Percentiles rank a stretch among this genome's conserved stretches.
Evolutionary conservation across 495 filamentous ascomycete species (phyloP).

Genomic region (Neurospora sp.): DNA sequence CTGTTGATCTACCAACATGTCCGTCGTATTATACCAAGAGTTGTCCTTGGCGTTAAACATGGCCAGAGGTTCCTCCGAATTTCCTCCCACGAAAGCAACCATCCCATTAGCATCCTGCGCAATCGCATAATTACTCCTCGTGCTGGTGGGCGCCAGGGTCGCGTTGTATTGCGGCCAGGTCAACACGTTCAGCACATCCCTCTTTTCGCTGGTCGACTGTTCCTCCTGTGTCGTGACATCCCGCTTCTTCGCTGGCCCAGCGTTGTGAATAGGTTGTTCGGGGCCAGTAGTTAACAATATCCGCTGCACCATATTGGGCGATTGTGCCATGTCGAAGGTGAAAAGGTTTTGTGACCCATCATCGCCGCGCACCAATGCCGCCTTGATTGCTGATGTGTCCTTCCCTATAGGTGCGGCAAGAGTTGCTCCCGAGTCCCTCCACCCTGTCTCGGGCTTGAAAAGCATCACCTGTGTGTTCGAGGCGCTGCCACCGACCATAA

Average conservation of each 20-base stretch:
- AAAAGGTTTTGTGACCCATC: conserved; percentile 80
- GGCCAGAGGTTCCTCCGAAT: conserved; percentile 50
- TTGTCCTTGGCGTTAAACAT: conserved; percentile 78
- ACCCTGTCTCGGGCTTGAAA: conserved; percentile 44
- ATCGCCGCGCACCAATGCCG: conserved; percentile 53
- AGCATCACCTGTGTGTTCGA: conserved; percentile 58
- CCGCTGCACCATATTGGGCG: conserved; percentile 68
- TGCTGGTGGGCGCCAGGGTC: conserved; percentile 54
- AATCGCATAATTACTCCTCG: conserved; percentile 37
- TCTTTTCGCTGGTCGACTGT: conserved; percentile 19
- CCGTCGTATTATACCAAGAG: conserved; percentile 67
- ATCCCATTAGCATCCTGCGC: conserved; percentile 45
- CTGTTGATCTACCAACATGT: conserved; percentile 45
- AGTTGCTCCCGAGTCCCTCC: conserved; percentile 52
- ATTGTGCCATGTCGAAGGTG: conserved; percentile 63
- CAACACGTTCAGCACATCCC: conserved; percentile 33
- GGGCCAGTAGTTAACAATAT: conserved; percentile 41
- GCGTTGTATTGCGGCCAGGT: conserved; percentile 73
- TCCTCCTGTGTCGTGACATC: conserved; percentile 11
- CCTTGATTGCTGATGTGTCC: conserved; percentile 41
- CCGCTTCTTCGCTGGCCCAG: conserved; percentile 23
- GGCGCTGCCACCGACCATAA: conserved; percentile 65
- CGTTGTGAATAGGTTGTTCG: conserved; percentile 35
- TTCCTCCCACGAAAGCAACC: conserved; percentile 72
- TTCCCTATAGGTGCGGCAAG: conserved; percentile 49